Conservation (phyloP, 2,329 filamentous ascomycete genomes). For the Sphaerostilbella broomeana region DNA sequence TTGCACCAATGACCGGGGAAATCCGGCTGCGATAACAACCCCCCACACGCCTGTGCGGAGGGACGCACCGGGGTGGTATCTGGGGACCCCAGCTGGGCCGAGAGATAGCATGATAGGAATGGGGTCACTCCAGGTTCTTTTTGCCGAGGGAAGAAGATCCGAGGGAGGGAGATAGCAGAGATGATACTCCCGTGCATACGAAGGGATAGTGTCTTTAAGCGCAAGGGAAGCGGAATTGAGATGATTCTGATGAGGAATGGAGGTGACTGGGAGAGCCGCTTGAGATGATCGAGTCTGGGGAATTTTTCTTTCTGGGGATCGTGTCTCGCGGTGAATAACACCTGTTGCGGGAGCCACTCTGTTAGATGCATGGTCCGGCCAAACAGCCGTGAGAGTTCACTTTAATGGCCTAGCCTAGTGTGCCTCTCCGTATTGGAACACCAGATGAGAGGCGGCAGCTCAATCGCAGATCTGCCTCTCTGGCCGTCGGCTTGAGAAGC, state of each 20-base stretch:
- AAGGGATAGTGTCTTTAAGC: too few relatives aligned
- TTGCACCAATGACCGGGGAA: constrained; percentile 11
- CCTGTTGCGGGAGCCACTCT: not conserved
- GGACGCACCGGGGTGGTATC: constrained; percentile 11
- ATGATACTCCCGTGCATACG: too few relatives aligned
- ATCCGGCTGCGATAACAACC: constrained; percentile 13
- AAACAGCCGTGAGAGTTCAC: too few relatives aligned
- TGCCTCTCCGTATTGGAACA: constrained; percentile 2
- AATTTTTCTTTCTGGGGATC: too few relatives aligned
- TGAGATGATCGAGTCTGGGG: too few relatives aligned
- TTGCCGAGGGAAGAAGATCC: constrained; percentile 7
- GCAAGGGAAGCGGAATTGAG: too few relatives aligned
- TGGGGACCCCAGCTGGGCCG: constrained; percentile 14
- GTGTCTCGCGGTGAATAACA: constrained; percentile 3
- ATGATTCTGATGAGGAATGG: too few relatives aligned
- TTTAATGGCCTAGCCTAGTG: too few relatives aligned
- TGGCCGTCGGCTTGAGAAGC: not conserved
- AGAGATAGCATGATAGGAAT: constrained; percentile 6
- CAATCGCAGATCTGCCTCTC: constrained; percentile 1
- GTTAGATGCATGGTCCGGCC: too few relatives aligned
- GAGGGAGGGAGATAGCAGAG: too few relatives aligned
- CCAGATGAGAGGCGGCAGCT: constrained; percentile 4
- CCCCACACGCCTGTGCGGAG: constrained; percentile 14
- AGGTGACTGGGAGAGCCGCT: too few relatives aligned
- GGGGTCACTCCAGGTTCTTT: constrained; percentile 6